Conservation (phyloP, 2,329 filamentous ascomycete species). For the Geoglossum cookeanum region DNA sequence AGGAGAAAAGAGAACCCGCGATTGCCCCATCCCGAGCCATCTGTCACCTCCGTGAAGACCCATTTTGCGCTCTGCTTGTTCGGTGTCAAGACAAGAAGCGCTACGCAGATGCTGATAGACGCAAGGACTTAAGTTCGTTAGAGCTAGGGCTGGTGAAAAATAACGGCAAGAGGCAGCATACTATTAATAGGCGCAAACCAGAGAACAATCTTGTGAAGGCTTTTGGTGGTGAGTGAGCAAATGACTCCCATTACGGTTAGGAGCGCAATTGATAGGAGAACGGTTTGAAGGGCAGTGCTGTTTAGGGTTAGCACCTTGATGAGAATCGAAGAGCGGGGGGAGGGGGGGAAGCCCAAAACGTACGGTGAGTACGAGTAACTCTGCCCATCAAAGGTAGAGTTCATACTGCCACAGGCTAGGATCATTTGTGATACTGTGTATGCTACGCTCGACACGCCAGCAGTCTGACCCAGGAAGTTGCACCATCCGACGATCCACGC, state of each 20-base stretch:
- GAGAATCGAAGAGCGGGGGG: not conserved
- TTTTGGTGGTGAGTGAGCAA: conserved; percentile 42
- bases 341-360: conserved; percentile 12
- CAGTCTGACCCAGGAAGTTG: conserved; percentile 44
- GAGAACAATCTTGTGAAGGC: conserved; percentile 37
- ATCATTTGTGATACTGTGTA: conserved; percentile 47
- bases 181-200: conserved; percentile 50
- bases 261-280: conserved; percentile 35
- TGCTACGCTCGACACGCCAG: conserved; percentile 40
- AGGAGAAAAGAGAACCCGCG: conserved; percentile 43
- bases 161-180: conserved; percentile 15
- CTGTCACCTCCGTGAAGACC: conserved; percentile 41
- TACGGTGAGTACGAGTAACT: conserved; percentile 38
- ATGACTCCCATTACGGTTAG: conserved; percentile 37
- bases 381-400: conserved; percentile 31
- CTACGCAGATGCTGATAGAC: conserved; percentile 39
- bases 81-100: conserved; percentile 37
- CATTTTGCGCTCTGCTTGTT: conserved; percentile 37
- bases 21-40: conserved; percentile 43
- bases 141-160: not conserved
- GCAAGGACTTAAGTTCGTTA: conserved; percentile 26
- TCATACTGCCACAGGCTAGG: conserved; percentile 41
- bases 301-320: not conserved
- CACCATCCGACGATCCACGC: conserved; percentile 50
- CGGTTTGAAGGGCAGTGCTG: conserved; percentile 38